Conservation (phyloP, 768 basidiomycete genomes). For the Thelephora ganbajun region DNA sequence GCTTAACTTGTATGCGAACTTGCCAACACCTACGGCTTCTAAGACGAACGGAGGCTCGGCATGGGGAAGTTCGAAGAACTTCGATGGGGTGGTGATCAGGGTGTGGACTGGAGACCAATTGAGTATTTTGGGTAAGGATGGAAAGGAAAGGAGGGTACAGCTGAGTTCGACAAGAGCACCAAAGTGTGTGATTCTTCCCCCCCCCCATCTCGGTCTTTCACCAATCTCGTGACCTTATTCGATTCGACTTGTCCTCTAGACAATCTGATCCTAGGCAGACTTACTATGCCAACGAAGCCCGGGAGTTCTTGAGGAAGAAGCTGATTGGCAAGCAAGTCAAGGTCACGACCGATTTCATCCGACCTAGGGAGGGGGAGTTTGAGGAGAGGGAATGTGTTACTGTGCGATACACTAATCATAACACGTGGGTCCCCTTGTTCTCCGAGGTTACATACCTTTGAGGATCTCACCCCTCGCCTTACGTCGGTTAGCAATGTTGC, state of each 20-base stretch:
- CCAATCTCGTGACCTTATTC: background rate
- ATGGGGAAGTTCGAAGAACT: constrained; percentile 35
- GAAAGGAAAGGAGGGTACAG: constrained; percentile 72
- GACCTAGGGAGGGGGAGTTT: constrained; percentile 84
- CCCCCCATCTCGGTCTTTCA: background rate
- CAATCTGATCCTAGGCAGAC: constrained; percentile 77
- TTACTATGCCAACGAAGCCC: constrained; percentile 82
- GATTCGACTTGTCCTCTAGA: constrained; percentile 27
- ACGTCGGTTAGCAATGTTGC: constrained; percentile 61
- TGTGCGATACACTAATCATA: constrained; percentile 70
- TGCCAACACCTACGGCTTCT: constrained; percentile 24
- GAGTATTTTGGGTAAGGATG: constrained; percentile 63
- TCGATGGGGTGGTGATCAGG: constrained; percentile 74
- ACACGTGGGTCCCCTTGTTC: constrained; percentile 37
- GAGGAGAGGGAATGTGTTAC: constrained; percentile 91
- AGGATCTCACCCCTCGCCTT: constrained; percentile 1
- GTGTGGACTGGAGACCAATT: constrained; percentile 91
- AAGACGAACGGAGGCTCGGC: constrained; percentile 31
- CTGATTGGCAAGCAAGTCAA: constrained; percentile 83
- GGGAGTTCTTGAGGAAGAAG: constrained; percentile 84
- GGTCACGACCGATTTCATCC: constrained; percentile 78
- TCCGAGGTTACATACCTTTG: background rate
- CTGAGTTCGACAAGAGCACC: constrained; percentile 82
- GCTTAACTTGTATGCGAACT: constrained; percentile 51
- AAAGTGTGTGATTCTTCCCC: constrained; percentile 32